phyloP scores from a whole-genome alignment of 495 filamentous ascomycete species.

The Hyaloscypha finlandica region DNA sequence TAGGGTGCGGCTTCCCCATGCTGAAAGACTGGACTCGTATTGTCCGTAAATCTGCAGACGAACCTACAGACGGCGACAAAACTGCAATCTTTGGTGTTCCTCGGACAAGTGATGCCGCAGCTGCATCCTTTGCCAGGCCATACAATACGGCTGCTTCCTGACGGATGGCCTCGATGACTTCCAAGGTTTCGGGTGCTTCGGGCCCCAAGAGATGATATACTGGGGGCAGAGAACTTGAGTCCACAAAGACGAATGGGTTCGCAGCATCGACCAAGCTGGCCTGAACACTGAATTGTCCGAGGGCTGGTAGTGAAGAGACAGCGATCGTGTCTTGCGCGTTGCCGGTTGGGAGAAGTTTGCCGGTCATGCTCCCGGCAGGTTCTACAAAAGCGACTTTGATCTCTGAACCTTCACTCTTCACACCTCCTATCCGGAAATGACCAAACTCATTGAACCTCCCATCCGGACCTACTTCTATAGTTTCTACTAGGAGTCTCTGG shows the following conservation, averaged over 20 bases:
- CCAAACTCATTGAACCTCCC: constrained; percentile 51
- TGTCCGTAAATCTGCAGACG: constrained; percentile 22
- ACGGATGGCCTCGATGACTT: constrained; percentile 59
- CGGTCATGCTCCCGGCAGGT: constrained; percentile 67
- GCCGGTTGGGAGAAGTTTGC: constrained; percentile 62
- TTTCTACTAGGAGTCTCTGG: constrained; percentile 42
- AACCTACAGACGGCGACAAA: constrained; percentile 43
- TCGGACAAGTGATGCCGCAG: constrained; percentile 48
- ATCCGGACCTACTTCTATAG: constrained; percentile 45
- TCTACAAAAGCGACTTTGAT: constrained; percentile 64
- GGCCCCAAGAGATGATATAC: neutral
- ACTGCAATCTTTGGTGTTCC: constrained; percentile 63
- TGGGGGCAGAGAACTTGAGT: constrained; percentile 44
- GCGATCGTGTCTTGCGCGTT: constrained; percentile 50
- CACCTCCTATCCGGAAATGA: constrained; percentile 64
- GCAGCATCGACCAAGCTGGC: constrained; percentile 61
- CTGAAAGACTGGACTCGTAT: constrained; percentile 34
- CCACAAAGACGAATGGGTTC: constrained; percentile 67
- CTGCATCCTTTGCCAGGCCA: constrained; percentile 49
- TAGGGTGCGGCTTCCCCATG: constrained; percentile 61
- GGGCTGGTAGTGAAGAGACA: neutral
- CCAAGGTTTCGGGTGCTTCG: constrained; percentile 38
- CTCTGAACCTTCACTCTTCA: constrained; percentile 54
- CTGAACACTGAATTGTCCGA: constrained; percentile 38
- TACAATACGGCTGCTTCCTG: constrained; percentile 58